These are phyloP conservation scores for Incumbomyces lentus DNA, from an alignment of 2,329 filamentous ascomycete genomes.

Conservation along the genomic window DNA sequence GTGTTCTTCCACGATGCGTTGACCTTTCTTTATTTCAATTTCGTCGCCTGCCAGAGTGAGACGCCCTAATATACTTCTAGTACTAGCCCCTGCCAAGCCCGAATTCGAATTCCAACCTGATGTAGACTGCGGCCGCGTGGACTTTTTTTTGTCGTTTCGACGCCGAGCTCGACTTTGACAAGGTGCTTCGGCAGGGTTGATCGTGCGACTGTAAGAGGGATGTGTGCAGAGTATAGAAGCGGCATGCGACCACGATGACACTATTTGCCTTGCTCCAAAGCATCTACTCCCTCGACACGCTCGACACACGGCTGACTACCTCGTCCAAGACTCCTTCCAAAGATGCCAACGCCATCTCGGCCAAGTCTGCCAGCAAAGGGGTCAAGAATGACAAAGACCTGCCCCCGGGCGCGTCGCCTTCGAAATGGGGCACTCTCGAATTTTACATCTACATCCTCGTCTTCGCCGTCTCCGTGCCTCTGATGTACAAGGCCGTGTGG, in stretches of 20 bases:
- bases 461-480: conserved; percentile 56
- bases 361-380: conserved; percentile 16
- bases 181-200: not conserved
- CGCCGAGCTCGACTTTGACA: no score
- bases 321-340: conserved; percentile 59
- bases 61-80: no score
- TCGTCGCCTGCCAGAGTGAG: no score
- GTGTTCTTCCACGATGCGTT: no score
- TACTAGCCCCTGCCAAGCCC: no score
- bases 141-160: no score
- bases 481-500: conserved; percentile 86
- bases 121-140: no score
- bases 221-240: no score
- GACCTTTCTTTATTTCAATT: no score
- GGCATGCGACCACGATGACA: conserved; percentile 10
- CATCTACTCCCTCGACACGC: conserved; percentile 55
- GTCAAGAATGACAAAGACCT: conserved; percentile 26
- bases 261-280: conserved; percentile 34
- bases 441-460: conserved; percentile 71
- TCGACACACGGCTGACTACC: conserved; percentile 63
- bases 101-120: no score
- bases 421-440: conserved; percentile 78
- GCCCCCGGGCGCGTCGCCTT: conserved; percentile 40
- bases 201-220: not conserved
- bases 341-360: conserved; percentile 43